Evolutionary conservation across 2,329 filamentous ascomycete genomes (phyloP), one percentile per base, ranked within the genome.

Genomic region (Talaromyces sp.): DNA sequence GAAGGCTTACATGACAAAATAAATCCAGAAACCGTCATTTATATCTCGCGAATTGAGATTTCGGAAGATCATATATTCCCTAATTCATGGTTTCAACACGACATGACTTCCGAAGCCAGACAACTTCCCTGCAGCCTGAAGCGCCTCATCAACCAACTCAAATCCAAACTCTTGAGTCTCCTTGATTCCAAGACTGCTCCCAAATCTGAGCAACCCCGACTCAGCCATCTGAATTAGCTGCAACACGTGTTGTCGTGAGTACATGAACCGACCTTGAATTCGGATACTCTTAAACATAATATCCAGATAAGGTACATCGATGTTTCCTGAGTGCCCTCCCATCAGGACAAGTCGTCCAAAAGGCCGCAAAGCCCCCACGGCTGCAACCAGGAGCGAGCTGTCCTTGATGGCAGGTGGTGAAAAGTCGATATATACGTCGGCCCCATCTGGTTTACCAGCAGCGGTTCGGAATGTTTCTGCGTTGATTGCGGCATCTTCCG

Each of bases 221-320:
- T 63, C 60, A 0, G 43, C 15, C 62, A 63, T 63, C 25, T 63
- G 54, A 33, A 63, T 60, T 5, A 63, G 11, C 31, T 55, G 56
- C 22, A 55, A 9, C 3, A 62, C 31, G 55, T 63, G 60, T 3
- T 33, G 21, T 13, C 61, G 56, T 1, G 21, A 19, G 57, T 63
- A 63, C 62, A 63, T 63, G 22, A 62, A 63, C 7, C 61, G 58
- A 2, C 60, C 62, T 25, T 63, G 60, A 10, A 62, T 39, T 28
- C 59, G 54, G 10, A 63, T 45, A 31, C 59, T 63, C 45, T 59
- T 59, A 25, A 62, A 61, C 60, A 61, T 62, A 11, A 63, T n/a
- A 2, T 62, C 62, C 13, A 62, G 40, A 57, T 62, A 57, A 7
- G 55, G 46, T 5, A 57, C 25, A 22, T 36, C 13, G 6, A 57